phyloP scores from a whole-genome alignment of 495 filamentous ascomycete species.

The Melanomma pulvis-pyrius region DNA sequence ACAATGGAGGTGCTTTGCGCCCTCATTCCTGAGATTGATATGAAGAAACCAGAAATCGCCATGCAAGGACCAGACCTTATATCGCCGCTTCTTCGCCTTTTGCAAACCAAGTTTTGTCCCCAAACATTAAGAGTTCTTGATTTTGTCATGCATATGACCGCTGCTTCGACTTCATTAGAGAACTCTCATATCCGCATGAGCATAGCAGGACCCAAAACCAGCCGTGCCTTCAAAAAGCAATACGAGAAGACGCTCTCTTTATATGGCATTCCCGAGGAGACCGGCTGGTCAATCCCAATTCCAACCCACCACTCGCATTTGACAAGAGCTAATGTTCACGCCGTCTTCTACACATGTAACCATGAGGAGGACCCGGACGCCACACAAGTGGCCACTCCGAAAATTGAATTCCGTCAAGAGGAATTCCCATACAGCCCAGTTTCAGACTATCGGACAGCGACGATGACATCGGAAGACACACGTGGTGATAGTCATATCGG shows the following conservation, averaged over 20 bases:
- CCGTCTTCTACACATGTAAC: conserved; percentile 89
- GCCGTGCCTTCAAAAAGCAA: conserved; percentile 80
- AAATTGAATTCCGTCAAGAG: conserved; percentile 89
- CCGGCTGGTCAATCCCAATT: conserved; percentile 94
- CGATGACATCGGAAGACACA: conserved; percentile 88
- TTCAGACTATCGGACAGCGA: conserved; percentile 72
- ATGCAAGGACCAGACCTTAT: conserved; percentile 93
- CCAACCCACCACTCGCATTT: conserved; percentile 83
- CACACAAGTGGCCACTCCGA: conserved; percentile 70
- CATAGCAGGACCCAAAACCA: conserved; percentile 80
- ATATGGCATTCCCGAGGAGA: conserved; percentile 94
- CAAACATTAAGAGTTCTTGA: conserved; percentile 90
- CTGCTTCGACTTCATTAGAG: conserved; percentile 75
- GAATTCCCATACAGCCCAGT: conserved; percentile 85
- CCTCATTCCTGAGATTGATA: conserved; percentile 88
- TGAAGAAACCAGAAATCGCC: conserved; percentile 87
- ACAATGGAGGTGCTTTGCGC: conserved; percentile 87
- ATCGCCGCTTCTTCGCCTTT: conserved; percentile 82
- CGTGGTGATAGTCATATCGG: conserved; percentile 75
- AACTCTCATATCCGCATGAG: conserved; percentile 95
- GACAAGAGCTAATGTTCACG: conserved; percentile 90
- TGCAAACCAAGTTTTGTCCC: conserved; percentile 92
- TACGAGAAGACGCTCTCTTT: conserved; percentile 92
- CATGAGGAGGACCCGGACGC: conserved; percentile 57
- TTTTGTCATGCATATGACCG: conserved; percentile 90